Percentiles rank a stretch among this genome's conserved stretches.
Evolutionary conservation across 768 basidiomycete genomes (phyloP).

Genomic region (Pleurotus platypus): DNA sequence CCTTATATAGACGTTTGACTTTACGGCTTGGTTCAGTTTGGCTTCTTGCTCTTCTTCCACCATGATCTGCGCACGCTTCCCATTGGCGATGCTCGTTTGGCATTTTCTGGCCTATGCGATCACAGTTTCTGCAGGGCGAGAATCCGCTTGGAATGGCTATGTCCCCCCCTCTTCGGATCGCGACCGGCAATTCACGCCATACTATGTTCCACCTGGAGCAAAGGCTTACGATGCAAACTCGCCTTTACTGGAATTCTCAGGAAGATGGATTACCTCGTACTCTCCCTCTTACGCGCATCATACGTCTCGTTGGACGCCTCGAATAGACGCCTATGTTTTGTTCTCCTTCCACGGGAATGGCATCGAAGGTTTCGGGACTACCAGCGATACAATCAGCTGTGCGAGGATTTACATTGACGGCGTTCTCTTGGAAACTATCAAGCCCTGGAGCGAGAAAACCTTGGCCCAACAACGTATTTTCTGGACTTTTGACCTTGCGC

Average conservation of each 20-base stretch:
- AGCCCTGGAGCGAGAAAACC: conserved; percentile 37
- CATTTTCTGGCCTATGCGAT: conserved; percentile 12
- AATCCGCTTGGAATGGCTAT: conserved; percentile 71
- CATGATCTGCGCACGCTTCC: conserved; percentile 9
- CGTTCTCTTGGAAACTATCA: conserved; percentile 36
- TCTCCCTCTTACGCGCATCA: conserved; percentile 48
- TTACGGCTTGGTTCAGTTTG: neutral
- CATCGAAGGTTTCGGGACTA: conserved; percentile 75
- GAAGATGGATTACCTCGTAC: conserved; percentile 53
- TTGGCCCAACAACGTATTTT: conserved; percentile 61
- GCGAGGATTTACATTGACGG: conserved; percentile 61
- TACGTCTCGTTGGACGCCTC: conserved; percentile 47
- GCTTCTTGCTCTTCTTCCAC: conserved; percentile 1
- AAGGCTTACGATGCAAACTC: conserved; percentile 70
- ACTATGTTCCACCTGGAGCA: conserved; percentile 71
- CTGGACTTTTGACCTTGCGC: conserved; percentile 50
- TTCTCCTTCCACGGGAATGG: conserved; percentile 72
- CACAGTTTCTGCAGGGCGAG: conserved; percentile 16
- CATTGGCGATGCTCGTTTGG: conserved; percentile 7
- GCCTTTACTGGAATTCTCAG: conserved; percentile 59
- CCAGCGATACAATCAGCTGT: conserved; percentile 49
- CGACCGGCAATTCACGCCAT: conserved; percentile 54
- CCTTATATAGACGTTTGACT: neutral
- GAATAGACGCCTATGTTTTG: conserved; percentile 43
- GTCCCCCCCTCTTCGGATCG: conserved; percentile 44